phyloP scores from a whole-genome alignment of 345 rosid species.

The Trapa bicornis region DNA sequence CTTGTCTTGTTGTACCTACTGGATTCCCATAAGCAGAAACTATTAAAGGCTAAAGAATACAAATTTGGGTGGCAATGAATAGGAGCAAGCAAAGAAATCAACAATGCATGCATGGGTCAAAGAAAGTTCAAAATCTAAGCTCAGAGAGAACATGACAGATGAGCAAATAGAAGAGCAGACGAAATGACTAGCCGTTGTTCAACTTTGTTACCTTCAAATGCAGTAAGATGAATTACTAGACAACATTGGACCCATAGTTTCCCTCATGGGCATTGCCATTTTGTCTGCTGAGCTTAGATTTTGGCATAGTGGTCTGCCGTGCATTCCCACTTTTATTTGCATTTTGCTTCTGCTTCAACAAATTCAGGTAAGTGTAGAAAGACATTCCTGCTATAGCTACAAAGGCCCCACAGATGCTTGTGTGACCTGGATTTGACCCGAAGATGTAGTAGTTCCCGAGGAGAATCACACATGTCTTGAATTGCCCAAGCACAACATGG shows the following conservation, averaged over 20 bases:
- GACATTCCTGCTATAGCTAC: conserved; percentile 63
- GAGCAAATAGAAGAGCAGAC: background rate
- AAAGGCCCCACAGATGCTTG: conserved; percentile 51
- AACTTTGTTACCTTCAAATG: background rate
- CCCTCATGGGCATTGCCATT: conserved; percentile 27
- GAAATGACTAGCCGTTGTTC: background rate
- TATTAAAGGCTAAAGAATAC: no score
- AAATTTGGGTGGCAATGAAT: background rate
- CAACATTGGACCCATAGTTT: conserved; percentile 8
- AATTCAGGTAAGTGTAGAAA: conserved; percentile 41
- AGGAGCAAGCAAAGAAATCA: background rate
- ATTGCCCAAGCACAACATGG: conserved; percentile 69
- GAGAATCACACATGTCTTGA: conserved; percentile 62
- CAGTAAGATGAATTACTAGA: background rate
- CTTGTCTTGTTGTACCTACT: no score
- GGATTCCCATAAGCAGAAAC: no score
- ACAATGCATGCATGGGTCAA: background rate
- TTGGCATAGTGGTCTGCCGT: conserved; percentile 16
- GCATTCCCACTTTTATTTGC: conserved; percentile 20
- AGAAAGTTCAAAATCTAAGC: background rate
- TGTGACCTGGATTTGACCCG: conserved; percentile 49
- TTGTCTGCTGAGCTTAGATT: conserved; percentile 40
- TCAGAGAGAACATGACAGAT: background rate
- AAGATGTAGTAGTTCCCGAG: conserved; percentile 52
- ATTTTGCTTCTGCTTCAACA: conserved; percentile 22